These are phyloP conservation scores for Picea sitchensis DNA, from an alignment of 75 land plant genomes.

Conservation along the genomic window DNA sequence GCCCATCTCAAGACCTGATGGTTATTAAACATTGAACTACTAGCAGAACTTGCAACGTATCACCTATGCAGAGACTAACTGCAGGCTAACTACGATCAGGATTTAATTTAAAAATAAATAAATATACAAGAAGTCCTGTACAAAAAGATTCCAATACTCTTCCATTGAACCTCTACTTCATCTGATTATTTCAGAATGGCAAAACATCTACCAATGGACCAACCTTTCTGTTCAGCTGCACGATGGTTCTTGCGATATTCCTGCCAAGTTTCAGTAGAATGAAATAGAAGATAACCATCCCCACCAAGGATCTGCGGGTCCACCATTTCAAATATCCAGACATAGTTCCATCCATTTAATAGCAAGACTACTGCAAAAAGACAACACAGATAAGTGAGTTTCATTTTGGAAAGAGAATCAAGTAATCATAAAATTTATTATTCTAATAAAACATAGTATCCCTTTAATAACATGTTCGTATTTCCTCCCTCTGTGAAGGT, in stretches of 20 bases:
- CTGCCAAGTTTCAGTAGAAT: not conserved
- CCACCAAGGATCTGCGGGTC: not conserved
- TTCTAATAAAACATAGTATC: not conserved
- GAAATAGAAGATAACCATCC: not conserved
- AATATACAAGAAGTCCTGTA: conserved; percentile 1
- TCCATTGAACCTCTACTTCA: not conserved
- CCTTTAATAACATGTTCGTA: not conserved
- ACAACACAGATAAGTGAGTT: not conserved
- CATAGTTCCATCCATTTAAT: conserved; percentile 1
- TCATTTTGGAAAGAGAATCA: not conserved
- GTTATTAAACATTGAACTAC: not conserved
- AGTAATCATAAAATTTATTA: not conserved
- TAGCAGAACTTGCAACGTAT: not conserved
- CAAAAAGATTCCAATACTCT: not conserved
- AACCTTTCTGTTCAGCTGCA: not conserved
- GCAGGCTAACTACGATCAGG: not conserved
- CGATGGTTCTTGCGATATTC: not conserved
- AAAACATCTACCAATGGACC: conserved; percentile 1
- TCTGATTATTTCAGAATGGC: not conserved
- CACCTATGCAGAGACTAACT: not conserved
- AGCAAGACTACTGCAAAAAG: not conserved
- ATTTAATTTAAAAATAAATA: not conserved
- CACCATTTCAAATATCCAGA: conserved; percentile 7
- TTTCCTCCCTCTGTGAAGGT: not conserved
- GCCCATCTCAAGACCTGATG: not conserved